Conservation (phyloP, 1,284 basidiomycete genomes). For the Pyrrhoderma noxium region DNA sequence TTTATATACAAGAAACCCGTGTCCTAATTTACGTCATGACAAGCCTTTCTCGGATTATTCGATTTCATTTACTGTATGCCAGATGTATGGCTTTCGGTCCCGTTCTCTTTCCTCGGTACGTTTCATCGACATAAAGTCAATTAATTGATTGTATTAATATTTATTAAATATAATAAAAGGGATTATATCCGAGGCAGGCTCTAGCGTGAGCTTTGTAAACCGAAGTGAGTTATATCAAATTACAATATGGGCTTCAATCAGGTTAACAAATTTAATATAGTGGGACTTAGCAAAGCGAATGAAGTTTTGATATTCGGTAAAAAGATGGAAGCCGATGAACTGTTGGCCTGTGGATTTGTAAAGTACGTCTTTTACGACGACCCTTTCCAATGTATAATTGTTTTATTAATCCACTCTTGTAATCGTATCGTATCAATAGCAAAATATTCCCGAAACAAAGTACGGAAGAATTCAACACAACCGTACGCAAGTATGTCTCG, state of each 20-base stretch:
- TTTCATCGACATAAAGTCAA: conserved; percentile 1
- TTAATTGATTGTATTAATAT: too few relatives aligned
- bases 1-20: neutral
- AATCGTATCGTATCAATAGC: conserved; percentile 30
- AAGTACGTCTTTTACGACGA: conserved; percentile 40
- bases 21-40: neutral
- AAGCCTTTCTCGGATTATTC: conserved; percentile 64
- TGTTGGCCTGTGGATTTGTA: conserved; percentile 54
- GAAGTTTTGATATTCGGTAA: conserved; percentile 63
- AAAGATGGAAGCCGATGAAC: conserved; percentile 52
- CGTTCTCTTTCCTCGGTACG: conserved; percentile 63
- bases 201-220: conserved; percentile 61
- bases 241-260: neutral
- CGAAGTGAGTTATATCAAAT: conserved; percentile 37
- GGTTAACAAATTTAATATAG: conserved; percentile 28
- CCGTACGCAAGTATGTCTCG: conserved; percentile 41
- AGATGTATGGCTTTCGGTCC: conserved; percentile 52
- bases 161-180: conserved; percentile 3
- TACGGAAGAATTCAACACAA: conserved; percentile 44
- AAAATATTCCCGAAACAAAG: conserved; percentile 52
- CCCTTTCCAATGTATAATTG: neutral
- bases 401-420: conserved; percentile 8
- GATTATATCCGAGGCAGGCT: conserved; percentile 55
- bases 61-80: conserved; percentile 68
- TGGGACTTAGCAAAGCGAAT: conserved; percentile 61